A percentile compares a stretch with the other conserved stretches of the same genome.
phyloP scores from a whole-genome alignment of 441 rosid species.

The Macaranga tanarius region DNA sequence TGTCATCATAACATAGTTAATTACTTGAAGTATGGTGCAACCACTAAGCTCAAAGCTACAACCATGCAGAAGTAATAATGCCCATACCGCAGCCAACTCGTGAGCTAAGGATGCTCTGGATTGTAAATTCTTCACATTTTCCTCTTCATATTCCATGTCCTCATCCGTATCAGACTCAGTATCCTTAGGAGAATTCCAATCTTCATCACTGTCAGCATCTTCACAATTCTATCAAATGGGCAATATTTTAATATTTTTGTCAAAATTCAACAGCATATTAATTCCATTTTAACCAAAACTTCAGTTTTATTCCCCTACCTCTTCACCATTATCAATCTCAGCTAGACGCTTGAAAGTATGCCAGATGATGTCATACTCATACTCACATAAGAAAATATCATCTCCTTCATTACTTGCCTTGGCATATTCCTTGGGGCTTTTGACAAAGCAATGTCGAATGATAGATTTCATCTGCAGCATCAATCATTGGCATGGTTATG shows the following conservation, averaged over 20 bases:
- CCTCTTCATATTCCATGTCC: conserved; percentile 58
- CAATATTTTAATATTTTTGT: neutral
- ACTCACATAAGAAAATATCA: conserved; percentile 89
- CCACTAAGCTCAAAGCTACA: conserved; percentile 24
- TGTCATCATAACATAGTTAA: conserved; percentile 30
- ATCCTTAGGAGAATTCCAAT: conserved; percentile 56
- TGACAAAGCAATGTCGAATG: conserved; percentile 76
- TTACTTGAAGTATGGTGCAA: conserved; percentile 12
- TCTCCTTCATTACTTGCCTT: conserved; percentile 78
- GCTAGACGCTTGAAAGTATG: conserved; percentile 86
- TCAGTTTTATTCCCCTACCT: conserved; percentile 35
- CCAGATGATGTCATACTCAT: conserved; percentile 91
- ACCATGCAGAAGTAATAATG: conserved; percentile 17
- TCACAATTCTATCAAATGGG: conserved; percentile 45
- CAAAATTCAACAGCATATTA: conserved; percentile 11
- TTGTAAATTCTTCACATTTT: conserved; percentile 38
- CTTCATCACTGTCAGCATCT: conserved; percentile 70
- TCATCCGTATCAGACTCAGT: conserved; percentile 58
- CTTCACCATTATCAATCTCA: conserved; percentile 58
- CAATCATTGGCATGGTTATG: conserved; percentile 15
- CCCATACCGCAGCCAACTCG: conserved; percentile 62
- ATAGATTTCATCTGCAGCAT: conserved; percentile 70
- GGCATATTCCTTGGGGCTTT: conserved; percentile 67
- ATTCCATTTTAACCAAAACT: conserved; percentile 12
- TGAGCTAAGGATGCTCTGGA: conserved; percentile 39